These are phyloP conservation scores for Chalciporus piperatus DNA, from an alignment of 768 basidiomycete genomes.

Conservation along the genomic window DNA sequence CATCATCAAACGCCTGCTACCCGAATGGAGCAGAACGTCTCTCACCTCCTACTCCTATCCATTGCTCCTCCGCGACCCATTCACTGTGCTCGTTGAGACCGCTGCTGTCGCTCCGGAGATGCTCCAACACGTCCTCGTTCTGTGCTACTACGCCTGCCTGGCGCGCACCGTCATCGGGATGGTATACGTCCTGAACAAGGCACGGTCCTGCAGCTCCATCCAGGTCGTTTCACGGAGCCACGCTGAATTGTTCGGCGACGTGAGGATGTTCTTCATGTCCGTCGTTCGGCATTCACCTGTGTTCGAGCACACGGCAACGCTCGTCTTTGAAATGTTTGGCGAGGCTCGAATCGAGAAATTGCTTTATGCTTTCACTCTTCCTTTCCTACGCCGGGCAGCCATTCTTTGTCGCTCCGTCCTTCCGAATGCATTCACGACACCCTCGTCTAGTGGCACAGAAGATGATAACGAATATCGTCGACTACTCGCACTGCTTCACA, in stretches of 20 bases:
- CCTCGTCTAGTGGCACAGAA: slow-evolving; percentile 37
- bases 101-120: slow-evolving; percentile 89
- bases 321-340: slow-evolving; percentile 77
- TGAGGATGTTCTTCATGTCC: slow-evolving; percentile 88
- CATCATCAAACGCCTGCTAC: slow-evolving; percentile 84
- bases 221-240: slow-evolving; percentile 50
- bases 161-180: slow-evolving; percentile 84
- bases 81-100: slow-evolving; percentile 85
- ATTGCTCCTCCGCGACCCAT: slow-evolving; percentile 84
- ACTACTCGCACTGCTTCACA: slow-evolving; percentile 68
- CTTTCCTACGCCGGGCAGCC: slow-evolving; percentile 85
- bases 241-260: slow-evolving; percentile 75
- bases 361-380: slow-evolving; percentile 83
- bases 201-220: slow-evolving; percentile 50
- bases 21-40: slow-evolving; percentile 89
- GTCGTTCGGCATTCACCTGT: slow-evolving; percentile 86
- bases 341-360: slow-evolving; percentile 83
- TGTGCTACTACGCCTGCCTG: slow-evolving; percentile 88
- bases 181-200: slow-evolving; percentile 77
- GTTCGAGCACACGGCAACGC: slow-evolving; percentile 79
- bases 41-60: slow-evolving; percentile 83
- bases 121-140: slow-evolving; percentile 81
- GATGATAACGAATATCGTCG: slow-evolving; percentile 73
- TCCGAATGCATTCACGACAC: slow-evolving; percentile 55
- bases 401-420: slow-evolving; percentile 79